Evolutionary conservation across 139 green algal genomes (phyloP), one percentile per base, ranked within the genome.

Genomic region (Astrephomene gubernaculifera): DNA sequence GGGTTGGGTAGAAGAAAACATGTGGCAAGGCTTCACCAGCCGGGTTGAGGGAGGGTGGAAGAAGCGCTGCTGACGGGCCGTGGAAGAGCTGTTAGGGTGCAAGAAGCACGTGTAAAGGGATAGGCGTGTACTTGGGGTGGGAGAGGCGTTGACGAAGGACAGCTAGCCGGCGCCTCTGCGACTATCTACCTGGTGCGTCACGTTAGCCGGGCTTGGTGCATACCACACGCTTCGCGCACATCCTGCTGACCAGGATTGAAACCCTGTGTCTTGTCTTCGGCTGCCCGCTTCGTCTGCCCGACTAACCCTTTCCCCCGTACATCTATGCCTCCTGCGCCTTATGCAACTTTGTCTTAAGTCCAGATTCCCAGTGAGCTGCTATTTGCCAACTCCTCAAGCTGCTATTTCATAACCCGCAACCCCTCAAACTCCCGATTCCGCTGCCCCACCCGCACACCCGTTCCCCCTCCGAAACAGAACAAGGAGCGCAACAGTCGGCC

Each of bases 151-250:
- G n/a, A n/a, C n/a, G n/a, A n/a, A n/a, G n/a, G n/a, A n/a, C n/a
- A n/a, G n/a, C 63, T 74, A 17, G 33, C 36, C 7, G 78, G 78
- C 0, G 41, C 78, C 2, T 61, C 10, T 1, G 78, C 78, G 6
- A 74, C 78, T 17, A 84, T 84, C 33, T 74, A 75, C 63, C 61
- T 84, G 63, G 61, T 63, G 27, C n/a, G 63, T n/a, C n/a, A n/a
- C n/a, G n/a, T n/a, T n/a, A n/a, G n/a, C n/a, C n/a, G n/a, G n/a
- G n/a, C n/a, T n/a, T n/a, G n/a, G n/a, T n/a, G n/a, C n/a, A n/a
- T n/a, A n/a, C n/a, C n/a, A n/a, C n/a, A n/a, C n/a, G n/a, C n/a
- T n/a, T n/a, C n/a, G n/a, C n/a, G n/a, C n/a, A n/a, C n/a, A n/a
- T n/a, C n/a, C n/a, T n/a, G n/a, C n/a, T n/a, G n/a, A n/a, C n/a